These are phyloP conservation scores for Terfezia claveryi DNA, from an alignment of 495 filamentous ascomycete species.

Conservation along the genomic window DNA sequence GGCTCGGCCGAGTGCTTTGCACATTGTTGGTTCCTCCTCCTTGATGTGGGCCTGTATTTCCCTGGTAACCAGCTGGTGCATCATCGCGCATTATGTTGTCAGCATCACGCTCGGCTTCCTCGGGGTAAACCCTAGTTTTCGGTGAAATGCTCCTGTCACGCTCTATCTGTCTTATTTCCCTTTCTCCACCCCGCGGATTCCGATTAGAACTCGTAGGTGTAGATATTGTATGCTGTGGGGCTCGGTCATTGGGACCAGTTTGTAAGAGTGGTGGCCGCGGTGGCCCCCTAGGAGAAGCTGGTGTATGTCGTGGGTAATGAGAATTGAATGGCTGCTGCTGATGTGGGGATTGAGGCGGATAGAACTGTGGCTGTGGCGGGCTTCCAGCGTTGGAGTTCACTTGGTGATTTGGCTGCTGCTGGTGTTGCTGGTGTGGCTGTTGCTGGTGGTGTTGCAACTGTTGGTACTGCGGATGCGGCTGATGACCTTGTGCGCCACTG, in stretches of 20 bases:
- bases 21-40: background rate
- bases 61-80: background rate
- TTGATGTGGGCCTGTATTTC: background rate
- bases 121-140: background rate
- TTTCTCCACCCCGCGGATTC: background rate
- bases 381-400: slow-evolving; percentile 6
- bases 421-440: slow-evolving; percentile 12
- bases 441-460: slow-evolving; percentile 6
- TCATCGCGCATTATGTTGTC: background rate
- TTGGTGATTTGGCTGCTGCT: slow-evolving; percentile 12
- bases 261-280: background rate
- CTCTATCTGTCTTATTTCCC: background rate
- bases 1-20: background rate
- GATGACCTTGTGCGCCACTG: background rate
- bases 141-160: background rate
- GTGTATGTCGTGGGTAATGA: background rate
- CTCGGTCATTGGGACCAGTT: background rate
- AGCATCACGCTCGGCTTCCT: background rate
- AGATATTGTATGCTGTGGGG: background rate
- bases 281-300: background rate
- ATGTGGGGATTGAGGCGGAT: background rate
- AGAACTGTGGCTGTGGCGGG: slow-evolving; percentile 10
- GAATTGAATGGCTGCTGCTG: background rate
- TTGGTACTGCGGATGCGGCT: slow-evolving; percentile 5
- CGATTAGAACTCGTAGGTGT: background rate